Percentiles rank a stretch among this genome's conserved stretches.
Evolutionary conservation across 768 basidiomycete species (phyloP).

Genomic region (Termitomyces sp.): DNA sequence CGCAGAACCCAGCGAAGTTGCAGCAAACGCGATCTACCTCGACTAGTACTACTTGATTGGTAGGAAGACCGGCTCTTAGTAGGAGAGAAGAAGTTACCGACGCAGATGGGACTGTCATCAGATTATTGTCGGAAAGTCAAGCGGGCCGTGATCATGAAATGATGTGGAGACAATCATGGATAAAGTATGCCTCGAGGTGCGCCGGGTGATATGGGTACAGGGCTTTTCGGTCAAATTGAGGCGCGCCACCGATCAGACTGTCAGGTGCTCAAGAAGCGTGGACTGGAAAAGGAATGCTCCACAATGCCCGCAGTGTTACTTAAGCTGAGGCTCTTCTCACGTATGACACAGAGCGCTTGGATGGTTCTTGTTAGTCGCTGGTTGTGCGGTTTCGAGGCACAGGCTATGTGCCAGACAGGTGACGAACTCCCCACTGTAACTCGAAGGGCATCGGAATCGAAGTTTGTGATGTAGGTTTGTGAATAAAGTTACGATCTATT

Average conservation of each 20-base stretch:
- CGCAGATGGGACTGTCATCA: background rate
- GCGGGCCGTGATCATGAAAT: conserved; percentile 1
- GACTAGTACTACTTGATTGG: background rate
- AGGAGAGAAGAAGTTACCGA: background rate
- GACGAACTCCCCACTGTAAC: too few relatives aligned
- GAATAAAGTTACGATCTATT: background rate
- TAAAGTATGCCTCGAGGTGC: background rate
- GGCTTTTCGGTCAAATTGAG: background rate
- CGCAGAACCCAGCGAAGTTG: too few relatives aligned
- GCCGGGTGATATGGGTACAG: background rate
- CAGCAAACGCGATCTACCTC: background rate
- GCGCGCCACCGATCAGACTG: background rate
- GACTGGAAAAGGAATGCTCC: background rate
- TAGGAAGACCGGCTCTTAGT: background rate
- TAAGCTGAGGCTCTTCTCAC: background rate
- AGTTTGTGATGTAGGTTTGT: background rate
- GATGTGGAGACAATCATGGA: background rate
- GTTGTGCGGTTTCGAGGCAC: background rate
- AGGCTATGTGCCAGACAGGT: too few relatives aligned
- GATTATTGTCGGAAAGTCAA: background rate
- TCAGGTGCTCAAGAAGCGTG: background rate
- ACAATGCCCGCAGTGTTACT: background rate
- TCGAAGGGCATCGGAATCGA: too few relatives aligned
- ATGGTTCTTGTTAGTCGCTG: background rate
- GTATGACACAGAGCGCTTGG: background rate